Conservation (phyloP, 768 basidiomycete species). For the Udeniomyces megalosporus region DNA sequence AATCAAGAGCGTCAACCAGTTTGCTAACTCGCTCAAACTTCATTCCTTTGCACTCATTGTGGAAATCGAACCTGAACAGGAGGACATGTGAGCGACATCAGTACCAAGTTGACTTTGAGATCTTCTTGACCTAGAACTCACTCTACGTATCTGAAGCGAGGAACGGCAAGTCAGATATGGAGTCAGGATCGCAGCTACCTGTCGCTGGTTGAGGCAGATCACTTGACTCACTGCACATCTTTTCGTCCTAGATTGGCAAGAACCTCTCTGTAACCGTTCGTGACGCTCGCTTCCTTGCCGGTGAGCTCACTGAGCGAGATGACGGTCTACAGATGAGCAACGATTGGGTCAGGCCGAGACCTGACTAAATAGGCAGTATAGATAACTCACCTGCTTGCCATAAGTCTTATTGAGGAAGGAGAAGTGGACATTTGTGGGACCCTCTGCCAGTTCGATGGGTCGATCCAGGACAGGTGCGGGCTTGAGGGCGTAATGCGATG, state of each 20-base stretch:
- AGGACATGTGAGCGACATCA: background rate
- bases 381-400: conserved; percentile 52
- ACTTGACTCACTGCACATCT: conserved; percentile 26
- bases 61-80: conserved; percentile 99
- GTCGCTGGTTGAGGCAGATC: background rate
- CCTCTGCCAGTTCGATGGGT: conserved; percentile 53
- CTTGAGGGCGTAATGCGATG: conserved; percentile 67
- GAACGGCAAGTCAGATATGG: conserved; percentile 2
- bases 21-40: conserved; percentile 79
- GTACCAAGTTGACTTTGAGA: background rate
- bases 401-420: conserved; percentile 47
- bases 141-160: conserved; percentile 21
- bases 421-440: conserved; percentile 59
- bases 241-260: conserved; percentile 36
- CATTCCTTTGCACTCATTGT: conserved; percentile 45
- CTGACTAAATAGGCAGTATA: too few species aligned
- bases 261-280: conserved; percentile 57
- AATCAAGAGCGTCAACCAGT: conserved; percentile 55
- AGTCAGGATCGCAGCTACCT: too few species aligned
- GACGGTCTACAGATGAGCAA: conserved; percentile 39
- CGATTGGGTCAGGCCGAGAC: background rate
- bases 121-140: background rate
- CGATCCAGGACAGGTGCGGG: conserved; percentile 70
- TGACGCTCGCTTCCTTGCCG: conserved; percentile 72
- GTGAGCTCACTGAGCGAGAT: conserved; percentile 81